Evolutionary conservation across 2,329 filamentous ascomycete genomes (phyloP).

Genomic region (Diaporthe velutina): DNA sequence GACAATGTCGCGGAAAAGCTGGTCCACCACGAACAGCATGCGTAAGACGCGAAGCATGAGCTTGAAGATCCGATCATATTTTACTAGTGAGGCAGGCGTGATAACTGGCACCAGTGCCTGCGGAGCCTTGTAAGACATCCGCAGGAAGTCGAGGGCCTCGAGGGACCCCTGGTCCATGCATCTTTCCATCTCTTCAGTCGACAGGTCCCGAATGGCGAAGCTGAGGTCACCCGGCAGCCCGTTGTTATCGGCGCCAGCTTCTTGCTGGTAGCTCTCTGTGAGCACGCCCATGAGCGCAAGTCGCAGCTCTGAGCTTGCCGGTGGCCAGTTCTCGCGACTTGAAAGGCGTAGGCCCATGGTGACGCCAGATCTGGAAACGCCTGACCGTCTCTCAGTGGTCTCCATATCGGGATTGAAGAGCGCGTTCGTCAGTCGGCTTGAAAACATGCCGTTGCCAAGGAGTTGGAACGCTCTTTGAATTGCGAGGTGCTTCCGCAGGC

Average conservation of each 20-base stretch:
- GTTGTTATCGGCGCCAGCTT: conserved; percentile 34
- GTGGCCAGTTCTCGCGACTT: conserved; percentile 89
- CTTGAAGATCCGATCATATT: conserved; percentile 90
- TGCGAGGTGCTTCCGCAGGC: conserved; percentile 78
- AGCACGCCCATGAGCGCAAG: conserved; percentile 89
- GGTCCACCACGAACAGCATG: conserved; percentile 81
- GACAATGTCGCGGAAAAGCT: conserved; percentile 71
- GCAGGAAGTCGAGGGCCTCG: conserved; percentile 92
- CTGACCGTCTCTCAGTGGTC: conserved; percentile 79
- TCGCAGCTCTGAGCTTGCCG: conserved; percentile 92
- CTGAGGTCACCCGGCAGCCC: conserved; percentile 77
- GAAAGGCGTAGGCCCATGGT: conserved; percentile 87
- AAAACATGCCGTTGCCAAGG: conserved; percentile 87
- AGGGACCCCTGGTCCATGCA: conserved; percentile 87
- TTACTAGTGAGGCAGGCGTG: conserved; percentile 75
- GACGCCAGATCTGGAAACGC: conserved; percentile 76
- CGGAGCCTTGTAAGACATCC: conserved; percentile 86
- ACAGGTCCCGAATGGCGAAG: conserved; percentile 88
- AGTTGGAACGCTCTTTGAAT: conserved; percentile 86
- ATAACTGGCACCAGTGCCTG: conserved; percentile 79
- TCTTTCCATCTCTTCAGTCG: conserved; percentile 81
- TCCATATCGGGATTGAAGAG: conserved; percentile 88
- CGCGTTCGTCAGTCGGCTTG: conserved; percentile 82
- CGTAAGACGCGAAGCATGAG: conserved; percentile 82
- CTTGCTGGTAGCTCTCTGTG: conserved; percentile 74